phyloP scores from a whole-genome alignment of 2,329 filamentous ascomycete genomes.

The Ampelomyces quisqualis region DNA sequence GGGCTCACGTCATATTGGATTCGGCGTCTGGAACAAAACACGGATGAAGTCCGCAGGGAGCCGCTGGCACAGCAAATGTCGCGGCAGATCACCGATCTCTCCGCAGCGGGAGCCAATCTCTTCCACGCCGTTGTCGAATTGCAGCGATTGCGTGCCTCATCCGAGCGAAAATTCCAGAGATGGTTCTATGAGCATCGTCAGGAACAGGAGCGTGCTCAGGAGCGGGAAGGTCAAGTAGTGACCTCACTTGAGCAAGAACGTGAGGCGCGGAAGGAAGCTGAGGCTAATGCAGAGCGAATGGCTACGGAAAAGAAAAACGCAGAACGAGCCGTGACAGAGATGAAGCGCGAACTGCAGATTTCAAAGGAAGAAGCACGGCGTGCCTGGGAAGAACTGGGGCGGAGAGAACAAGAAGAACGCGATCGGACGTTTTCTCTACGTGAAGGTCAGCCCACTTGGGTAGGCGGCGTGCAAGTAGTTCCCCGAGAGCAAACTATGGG shows the following conservation, averaged over 20 bases:
- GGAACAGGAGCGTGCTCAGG: conserved; percentile 81
- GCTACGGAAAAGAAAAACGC: conserved; percentile 68
- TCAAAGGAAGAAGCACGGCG: conserved; percentile 93
- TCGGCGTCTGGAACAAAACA: conserved; percentile 84
- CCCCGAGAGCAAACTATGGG: conserved; percentile 76
- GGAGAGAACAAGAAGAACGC: conserved; percentile 88
- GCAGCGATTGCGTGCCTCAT: conserved; percentile 88
- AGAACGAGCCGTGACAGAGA: conserved; percentile 79
- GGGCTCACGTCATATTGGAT: conserved; percentile 98
- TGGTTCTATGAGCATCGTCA: conserved; percentile 97
- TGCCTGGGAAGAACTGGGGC: conserved; percentile 95
- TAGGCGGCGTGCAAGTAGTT: conserved; percentile 92
- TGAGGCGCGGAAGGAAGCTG: conserved; percentile 65
- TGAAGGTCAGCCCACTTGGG: conserved; percentile 81
- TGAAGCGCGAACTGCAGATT: conserved; percentile 89
- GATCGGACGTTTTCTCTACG: conserved; percentile 83
- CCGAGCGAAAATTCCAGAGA: conserved; percentile 94
- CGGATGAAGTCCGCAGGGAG: conserved; percentile 77
- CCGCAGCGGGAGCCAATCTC: conserved; percentile 91
- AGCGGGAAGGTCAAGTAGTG: conserved; percentile 79
- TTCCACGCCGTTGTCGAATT: conserved; percentile 98
- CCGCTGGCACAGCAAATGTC: conserved; percentile 85
- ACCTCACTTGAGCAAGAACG: conserved; percentile 73
- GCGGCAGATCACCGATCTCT: conserved; percentile 94
- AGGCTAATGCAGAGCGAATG: conserved; percentile 64